Evolutionary conservation across 2,329 filamentous ascomycete species (phyloP).

Genomic region (Chaetomiaceae sp.): DNA sequence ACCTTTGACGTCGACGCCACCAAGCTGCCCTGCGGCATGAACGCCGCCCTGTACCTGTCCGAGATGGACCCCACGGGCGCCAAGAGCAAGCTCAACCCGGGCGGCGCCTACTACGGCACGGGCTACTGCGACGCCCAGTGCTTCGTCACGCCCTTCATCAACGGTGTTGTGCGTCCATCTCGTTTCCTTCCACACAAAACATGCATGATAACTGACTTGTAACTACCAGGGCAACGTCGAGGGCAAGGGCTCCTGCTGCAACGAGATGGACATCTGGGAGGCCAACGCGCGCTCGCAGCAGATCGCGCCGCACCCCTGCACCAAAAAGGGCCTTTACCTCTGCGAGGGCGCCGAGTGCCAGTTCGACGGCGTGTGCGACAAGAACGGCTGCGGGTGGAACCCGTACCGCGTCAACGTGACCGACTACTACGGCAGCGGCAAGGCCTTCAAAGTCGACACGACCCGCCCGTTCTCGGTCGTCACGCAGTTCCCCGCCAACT

Average conservation of each 20-base stretch:
- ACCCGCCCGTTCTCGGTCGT: constrained; percentile 36
- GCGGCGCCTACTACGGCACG: constrained; percentile 52
- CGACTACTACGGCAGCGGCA: constrained; percentile 29
- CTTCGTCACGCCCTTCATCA: constrained; percentile 48
- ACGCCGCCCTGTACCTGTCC: constrained; percentile 61
- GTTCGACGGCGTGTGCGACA: constrained; percentile 37
- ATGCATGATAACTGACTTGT: neutral
- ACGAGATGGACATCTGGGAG: constrained; percentile 55
- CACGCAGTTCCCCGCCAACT: constrained; percentile 42
- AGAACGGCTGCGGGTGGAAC: constrained; percentile 34
- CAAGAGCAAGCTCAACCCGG: constrained; percentile 40
- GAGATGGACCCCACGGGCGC: constrained; percentile 55
- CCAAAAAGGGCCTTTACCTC: constrained; percentile 33
- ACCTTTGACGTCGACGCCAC: constrained; percentile 61
- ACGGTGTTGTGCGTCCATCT: constrained; percentile 32
- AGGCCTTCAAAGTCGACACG: constrained; percentile 28
- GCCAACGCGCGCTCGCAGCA: constrained; percentile 44
- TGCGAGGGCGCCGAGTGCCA: constrained; percentile 36
- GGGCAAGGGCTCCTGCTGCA: constrained; percentile 45
- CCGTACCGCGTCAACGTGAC: constrained; percentile 38
- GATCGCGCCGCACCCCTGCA: constrained; percentile 48
- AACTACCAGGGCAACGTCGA: constrained; percentile 38
- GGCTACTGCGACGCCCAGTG: constrained; percentile 31
- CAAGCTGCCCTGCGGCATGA: constrained; percentile 58
- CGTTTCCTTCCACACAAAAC: too few relatives aligned